Base-by-base conservation (phyloP, 306 rosid genomes). In the Myrica gale region DNA sequence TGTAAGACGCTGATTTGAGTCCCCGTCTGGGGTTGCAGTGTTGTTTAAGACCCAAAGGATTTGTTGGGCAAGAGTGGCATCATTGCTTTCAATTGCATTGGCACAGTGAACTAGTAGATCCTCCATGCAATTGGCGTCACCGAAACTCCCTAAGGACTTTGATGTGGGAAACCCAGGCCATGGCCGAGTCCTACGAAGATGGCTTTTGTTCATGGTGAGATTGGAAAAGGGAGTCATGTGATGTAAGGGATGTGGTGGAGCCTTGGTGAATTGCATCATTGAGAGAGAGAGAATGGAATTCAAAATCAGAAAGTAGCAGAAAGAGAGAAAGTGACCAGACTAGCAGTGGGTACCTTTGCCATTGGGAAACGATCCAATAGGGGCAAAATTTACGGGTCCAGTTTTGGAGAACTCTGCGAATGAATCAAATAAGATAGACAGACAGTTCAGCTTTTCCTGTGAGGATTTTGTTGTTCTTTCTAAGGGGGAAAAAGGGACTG, bases 1-100 rank as follows among this genome's bases (percentile, higher is more conserved):
- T 0, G 99, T 81, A 11, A 95, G 86, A n/a, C 97, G 92, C 54
- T 95, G 97, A 51, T 89, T 92, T 53, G 96, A 87, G 79, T 92
- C 97, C 4, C 99, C 99, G 2, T 95, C 99, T 1, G 88, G 97
- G 0, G 89, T 77, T 16, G 97, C 97, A 46, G 92, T 92, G 84
- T 92, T 95, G 89, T 95, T 92, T 11, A 95, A 85, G 20, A 92
- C 97, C 99, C 99, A 95, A 4, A 95, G 86, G 83, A 92, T 92
- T 76, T 95, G 99, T 54, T 95, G 97, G 0, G 97, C 93, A 0
- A 95, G 82, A 7, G 97, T 90, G 23, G 83, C 97, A 71, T 95
- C 97, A 80, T 95, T 89, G 77, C 82, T 77, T 53, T 95, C 91
- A 11, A 95, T 92, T 9, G 99, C 97, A 86, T 85, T 85, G 51